Evolutionary conservation across 805 yeast species (phyloP).

Genomic region (Metschnikowia koreensis): DNA sequence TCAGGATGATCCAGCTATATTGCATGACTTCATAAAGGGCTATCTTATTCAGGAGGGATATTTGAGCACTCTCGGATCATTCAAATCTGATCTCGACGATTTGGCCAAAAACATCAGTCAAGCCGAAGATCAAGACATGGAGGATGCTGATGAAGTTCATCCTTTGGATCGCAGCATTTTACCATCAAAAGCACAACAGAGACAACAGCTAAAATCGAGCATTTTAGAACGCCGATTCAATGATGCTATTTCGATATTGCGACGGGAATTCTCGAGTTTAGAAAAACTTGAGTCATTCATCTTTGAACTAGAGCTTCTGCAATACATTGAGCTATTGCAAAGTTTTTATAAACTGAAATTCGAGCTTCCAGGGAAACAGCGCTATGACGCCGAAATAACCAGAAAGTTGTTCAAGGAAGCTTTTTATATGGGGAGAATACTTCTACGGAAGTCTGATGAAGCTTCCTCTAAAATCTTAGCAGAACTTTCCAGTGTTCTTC

Average conservation of each 20-base stretch:
- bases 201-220: constrained; percentile 6
- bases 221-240: constrained; percentile 7
- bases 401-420: constrained; percentile 21
- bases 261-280: constrained; percentile 4
- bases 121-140: constrained; percentile 13
- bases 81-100: constrained; percentile 29
- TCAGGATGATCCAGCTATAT: constrained; percentile 26
- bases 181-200: constrained; percentile 4
- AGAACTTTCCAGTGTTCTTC: constrained; percentile 14
- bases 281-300: constrained; percentile 12
- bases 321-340: constrained; percentile 25
- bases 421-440: constrained; percentile 15
- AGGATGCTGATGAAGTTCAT: neutral
- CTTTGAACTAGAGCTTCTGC: constrained; percentile 27
- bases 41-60: constrained; percentile 41
- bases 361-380: neutral
- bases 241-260: constrained; percentile 8
- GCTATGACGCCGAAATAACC: neutral
- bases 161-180: neutral
- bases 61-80: constrained; percentile 34
- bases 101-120: constrained; percentile 18
- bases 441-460: constrained; percentile 13
- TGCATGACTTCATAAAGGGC: constrained; percentile 36
- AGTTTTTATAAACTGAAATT: constrained; percentile 21
- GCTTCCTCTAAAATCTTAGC: constrained; percentile 1